These are phyloP conservation scores for Pseudognaphalium luteoalbum DNA, from an alignment of 129 eudicot genomes.

Conservation along the genomic window DNA sequence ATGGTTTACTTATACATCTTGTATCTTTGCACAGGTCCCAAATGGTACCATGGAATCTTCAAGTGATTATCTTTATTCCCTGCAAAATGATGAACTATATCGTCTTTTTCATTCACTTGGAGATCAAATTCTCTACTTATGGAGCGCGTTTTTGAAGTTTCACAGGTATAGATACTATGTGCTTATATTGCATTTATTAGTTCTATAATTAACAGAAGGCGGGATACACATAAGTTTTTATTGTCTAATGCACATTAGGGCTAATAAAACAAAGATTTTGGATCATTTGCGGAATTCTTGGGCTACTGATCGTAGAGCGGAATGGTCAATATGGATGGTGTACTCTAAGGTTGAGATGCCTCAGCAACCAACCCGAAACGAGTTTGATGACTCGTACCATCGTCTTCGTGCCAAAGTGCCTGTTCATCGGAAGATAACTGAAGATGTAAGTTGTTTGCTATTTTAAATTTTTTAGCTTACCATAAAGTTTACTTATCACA, in stretches of 20 bases:
- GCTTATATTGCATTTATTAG: background rate
- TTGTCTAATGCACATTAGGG: constrained; percentile 46
- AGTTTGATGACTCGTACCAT: constrained; percentile 51
- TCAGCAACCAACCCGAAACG: constrained; percentile 68
- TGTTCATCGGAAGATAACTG: constrained; percentile 59
- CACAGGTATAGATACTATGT: constrained; percentile 70
- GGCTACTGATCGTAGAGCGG: constrained; percentile 89
- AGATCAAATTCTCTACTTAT: constrained; percentile 61
- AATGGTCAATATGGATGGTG: constrained; percentile 99
- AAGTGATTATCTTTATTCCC: constrained; percentile 48
- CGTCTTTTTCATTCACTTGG: constrained; percentile 62
- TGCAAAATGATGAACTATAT: constrained; percentile 60
- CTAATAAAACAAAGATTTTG: constrained; percentile 60
- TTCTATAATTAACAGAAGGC: background rate
- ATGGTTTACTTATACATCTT: constrained; percentile 8
- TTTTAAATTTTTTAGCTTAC: constrained; percentile 9
- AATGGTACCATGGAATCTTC: constrained; percentile 46
- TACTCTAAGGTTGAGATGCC: constrained; percentile 96
- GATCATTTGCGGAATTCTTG: constrained; percentile 72
- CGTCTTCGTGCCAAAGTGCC: constrained; percentile 60
- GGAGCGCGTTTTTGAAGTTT: constrained; percentile 79
- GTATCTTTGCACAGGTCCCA: constrained; percentile 48
- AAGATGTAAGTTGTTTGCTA: constrained; percentile 62
- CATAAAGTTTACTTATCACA: constrained; percentile 12
- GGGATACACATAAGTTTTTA: background rate